These are phyloP conservation scores for Lepiota brunneoincarnata DNA, from an alignment of 768 basidiomycete genomes.

Conservation along the genomic window DNA sequence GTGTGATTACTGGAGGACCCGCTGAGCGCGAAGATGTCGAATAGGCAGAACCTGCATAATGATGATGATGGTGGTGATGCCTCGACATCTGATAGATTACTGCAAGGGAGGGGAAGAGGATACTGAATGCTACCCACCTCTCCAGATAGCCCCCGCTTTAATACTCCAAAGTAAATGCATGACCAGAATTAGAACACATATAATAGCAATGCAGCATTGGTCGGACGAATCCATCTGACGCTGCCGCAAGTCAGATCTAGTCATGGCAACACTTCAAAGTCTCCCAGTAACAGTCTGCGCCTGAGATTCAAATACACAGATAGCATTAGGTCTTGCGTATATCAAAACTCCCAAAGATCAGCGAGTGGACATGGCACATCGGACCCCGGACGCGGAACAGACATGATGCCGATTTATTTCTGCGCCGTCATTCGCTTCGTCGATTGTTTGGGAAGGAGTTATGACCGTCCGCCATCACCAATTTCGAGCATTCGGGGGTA, in stretches of 20 bases:
- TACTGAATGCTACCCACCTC: neutral
- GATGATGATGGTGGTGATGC: constrained; percentile 1
- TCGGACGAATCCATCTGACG: neutral
- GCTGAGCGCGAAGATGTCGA: neutral
- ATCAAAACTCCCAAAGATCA: too few species aligned
- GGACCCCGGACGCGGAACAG: too few species aligned
- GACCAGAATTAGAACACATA: neutral
- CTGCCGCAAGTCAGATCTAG: constrained; percentile 8
- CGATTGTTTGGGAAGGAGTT: too few species aligned
- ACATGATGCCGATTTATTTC: too few species aligned
- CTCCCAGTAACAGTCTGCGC: too few species aligned
- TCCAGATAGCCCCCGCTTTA: neutral
- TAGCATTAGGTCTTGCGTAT: too few species aligned
- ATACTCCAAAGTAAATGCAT: neutral
- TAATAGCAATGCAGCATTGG: constrained; percentile 2
- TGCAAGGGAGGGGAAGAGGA: neutral
- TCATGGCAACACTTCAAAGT: too few species aligned
- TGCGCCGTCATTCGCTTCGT: too few species aligned
- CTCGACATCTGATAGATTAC: constrained; percentile 3
- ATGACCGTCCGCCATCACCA: too few species aligned
- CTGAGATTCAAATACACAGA: too few species aligned
- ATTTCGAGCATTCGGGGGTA: too few species aligned
- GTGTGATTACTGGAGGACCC: constrained; percentile 46
- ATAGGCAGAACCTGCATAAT: neutral
- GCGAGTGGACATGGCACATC: too few species aligned